phyloP scores from a whole-genome alignment of 139 green algal genomes.

The Zygnema circumcarinatum region DNA sequence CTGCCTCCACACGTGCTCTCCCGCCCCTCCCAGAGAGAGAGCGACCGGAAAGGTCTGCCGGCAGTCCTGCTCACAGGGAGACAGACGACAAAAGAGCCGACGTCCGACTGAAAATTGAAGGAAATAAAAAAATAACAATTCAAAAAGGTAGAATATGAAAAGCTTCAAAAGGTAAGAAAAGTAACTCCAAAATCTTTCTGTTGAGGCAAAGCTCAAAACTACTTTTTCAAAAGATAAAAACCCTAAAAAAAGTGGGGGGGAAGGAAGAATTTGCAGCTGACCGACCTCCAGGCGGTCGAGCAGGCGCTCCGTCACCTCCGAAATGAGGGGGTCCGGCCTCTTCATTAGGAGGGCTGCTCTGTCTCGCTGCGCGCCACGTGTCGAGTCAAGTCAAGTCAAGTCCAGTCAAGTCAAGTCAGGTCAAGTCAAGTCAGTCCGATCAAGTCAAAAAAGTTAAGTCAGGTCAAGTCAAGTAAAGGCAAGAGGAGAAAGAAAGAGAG shows the following conservation, averaged over 20 bases:
- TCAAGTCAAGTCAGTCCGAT: too few species aligned
- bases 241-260: neutral
- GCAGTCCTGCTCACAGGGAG: constrained; percentile 67
- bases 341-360: neutral
- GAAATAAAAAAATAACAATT: neutral
- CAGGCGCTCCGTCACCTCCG: constrained; percentile 72
- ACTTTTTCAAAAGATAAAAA: too few species aligned
- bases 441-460: too few species aligned
- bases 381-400: too few species aligned
- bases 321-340: constrained; percentile 63
- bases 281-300: constrained; percentile 76
- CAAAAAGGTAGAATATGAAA: too few species aligned
- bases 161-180: too few species aligned
- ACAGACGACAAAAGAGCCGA: neutral
- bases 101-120: too few species aligned
- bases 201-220: too few species aligned
- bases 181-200: too few species aligned
- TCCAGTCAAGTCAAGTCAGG: too few species aligned
- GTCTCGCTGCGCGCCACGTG: constrained; percentile 6
- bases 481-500: too few species aligned
- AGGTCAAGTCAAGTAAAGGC: too few species aligned
- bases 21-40: constrained; percentile 74
- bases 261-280: neutral
- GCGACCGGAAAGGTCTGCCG: constrained; percentile 68
- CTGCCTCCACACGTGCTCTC: constrained; percentile 53